Evolutionary conservation across 2,329 filamentous ascomycete species (phyloP).

Genomic region (Plectosphaerella sp.): DNA sequence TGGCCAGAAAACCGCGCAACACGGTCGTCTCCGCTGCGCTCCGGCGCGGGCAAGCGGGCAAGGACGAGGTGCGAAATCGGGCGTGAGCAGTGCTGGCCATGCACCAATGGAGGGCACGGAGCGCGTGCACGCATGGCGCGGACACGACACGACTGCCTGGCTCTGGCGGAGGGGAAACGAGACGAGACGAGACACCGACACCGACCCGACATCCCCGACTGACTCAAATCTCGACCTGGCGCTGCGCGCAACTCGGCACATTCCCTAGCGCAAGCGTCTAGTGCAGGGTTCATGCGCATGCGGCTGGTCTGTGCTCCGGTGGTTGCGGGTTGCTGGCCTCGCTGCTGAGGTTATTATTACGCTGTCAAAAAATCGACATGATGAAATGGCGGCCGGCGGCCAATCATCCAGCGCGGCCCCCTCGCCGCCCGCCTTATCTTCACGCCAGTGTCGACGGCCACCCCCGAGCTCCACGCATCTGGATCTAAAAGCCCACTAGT

Average conservation of each 20-base stretch:
- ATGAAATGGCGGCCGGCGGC: constrained; percentile 29
- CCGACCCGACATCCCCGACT: background rate
- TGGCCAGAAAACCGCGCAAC: background rate
- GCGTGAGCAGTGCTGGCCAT: too few species aligned
- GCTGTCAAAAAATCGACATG: constrained; percentile 26
- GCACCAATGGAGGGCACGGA: too few species aligned
- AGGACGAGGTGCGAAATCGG: too few species aligned
- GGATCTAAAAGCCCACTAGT: background rate
- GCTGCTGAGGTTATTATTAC: background rate
- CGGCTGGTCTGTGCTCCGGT: too few species aligned
- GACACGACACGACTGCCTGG: too few species aligned
- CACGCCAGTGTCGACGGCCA: background rate
- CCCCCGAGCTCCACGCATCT: background rate
- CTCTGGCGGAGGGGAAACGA: too few species aligned
- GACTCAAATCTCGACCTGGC: background rate
- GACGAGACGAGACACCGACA: too few species aligned
- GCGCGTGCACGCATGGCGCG: too few species aligned
- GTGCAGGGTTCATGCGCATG: too few species aligned
- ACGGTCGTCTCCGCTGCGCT: too few species aligned
- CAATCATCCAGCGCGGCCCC: constrained; percentile 28
- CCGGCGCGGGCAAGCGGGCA: too few species aligned
- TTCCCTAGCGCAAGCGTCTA: background rate
- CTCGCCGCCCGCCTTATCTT: constrained; percentile 33
- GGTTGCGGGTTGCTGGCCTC: background rate
- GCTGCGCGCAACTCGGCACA: background rate